These are phyloP conservation scores for Colletotrichum sp. DNA, from an alignment of 2,329 filamentous ascomycete genomes.

Conservation along the genomic window DNA sequence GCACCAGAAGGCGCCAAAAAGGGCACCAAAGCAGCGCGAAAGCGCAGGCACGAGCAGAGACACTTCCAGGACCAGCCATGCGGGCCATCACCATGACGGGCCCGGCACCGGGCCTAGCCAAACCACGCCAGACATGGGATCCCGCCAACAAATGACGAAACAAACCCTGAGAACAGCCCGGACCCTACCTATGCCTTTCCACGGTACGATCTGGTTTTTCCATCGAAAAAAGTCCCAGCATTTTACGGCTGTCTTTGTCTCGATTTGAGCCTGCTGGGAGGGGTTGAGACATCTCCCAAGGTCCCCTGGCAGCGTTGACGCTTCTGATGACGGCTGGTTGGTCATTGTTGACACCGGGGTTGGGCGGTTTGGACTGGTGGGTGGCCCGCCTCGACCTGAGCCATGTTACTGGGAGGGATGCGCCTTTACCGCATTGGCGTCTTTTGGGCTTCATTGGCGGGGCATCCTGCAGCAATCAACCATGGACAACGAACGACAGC, in stretches of 20 bases:
- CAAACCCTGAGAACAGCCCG: conserved; percentile 14
- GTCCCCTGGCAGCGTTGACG: neutral
- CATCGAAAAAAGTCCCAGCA: neutral
- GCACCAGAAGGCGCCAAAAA: neutral
- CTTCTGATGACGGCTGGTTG: neutral
- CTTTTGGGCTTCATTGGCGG: conserved; percentile 10
- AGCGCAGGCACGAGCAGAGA: neutral
- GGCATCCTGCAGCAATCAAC: conserved; percentile 10
- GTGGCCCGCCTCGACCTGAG: neutral
- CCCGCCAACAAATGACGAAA: conserved; percentile 14
- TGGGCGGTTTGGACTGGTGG: neutral
- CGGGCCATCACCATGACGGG: conserved; percentile 3
- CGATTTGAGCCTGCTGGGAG: neutral
- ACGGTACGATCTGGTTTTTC: neutral
- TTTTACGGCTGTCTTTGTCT: neutral
- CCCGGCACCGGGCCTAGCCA: conserved; percentile 1
- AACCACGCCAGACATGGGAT: conserved; percentile 16
- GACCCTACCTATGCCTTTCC: neutral
- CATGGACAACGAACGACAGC: conserved; percentile 5
- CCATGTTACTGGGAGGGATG: conserved; percentile 7
- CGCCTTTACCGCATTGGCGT: conserved; percentile 6
- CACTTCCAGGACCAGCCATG: conserved; percentile 13
- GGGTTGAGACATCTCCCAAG: neutral
- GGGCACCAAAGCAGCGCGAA: neutral
- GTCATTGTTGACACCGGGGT: neutral